Evolutionary conservation across 2,329 filamentous ascomycete genomes (phyloP).

Genomic region (Neofusicoccum kwambonambiense): DNA sequence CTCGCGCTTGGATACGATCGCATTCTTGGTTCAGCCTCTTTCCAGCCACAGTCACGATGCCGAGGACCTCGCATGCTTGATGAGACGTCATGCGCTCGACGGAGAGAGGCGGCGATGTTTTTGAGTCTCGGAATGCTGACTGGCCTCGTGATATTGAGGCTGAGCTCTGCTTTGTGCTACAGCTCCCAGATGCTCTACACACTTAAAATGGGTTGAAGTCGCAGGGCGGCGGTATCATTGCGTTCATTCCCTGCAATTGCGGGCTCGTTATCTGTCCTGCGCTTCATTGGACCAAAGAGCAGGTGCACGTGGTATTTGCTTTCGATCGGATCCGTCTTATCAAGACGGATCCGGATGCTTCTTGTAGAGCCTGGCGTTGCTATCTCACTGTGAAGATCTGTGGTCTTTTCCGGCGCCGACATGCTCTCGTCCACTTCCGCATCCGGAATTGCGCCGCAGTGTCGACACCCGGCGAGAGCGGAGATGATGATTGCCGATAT

Average conservation of each 20-base stretch:
- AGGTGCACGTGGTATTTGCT: not conserved
- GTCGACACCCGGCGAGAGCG: not conserved
- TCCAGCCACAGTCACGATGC: not conserved
- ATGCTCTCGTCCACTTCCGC: not conserved
- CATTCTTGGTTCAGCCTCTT: constrained; percentile 1
- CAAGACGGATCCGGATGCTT: not conserved
- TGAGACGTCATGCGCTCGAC: not conserved
- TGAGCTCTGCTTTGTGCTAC: too few relatives aligned
- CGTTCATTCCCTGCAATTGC: not conserved
- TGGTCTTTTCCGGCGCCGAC: not conserved
- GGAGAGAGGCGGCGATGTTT: too few relatives aligned
- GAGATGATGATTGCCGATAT: not conserved
- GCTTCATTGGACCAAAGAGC: not conserved
- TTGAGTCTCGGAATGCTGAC: too few relatives aligned
- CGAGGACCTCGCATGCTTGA: not conserved
- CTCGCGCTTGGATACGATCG: not conserved
- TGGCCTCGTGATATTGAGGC: too few relatives aligned
- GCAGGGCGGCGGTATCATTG: not conserved
- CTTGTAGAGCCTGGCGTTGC: not conserved
- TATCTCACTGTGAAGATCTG: not conserved
- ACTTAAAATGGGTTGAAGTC: too few relatives aligned
- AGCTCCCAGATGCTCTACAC: too few relatives aligned
- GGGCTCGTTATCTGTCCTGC: not conserved
- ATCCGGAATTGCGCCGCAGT: not conserved
- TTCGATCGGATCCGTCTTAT: not conserved